Base-by-base conservation (phyloP, 805 yeast species). In the Alloascoidea africana region DNA sequence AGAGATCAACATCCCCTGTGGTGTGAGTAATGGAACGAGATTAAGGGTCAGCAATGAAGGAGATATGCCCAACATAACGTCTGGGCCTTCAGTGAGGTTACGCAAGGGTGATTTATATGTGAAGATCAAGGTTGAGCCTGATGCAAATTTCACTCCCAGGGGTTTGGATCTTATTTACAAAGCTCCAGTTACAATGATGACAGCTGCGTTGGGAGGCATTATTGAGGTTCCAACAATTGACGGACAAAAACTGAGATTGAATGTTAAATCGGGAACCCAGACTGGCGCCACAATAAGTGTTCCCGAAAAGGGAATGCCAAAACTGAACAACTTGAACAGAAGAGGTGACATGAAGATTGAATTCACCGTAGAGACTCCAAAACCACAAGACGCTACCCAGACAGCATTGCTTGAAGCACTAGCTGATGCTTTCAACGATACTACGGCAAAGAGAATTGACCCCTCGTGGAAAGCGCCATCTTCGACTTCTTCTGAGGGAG, bases 161-260 rank as follows among this genome's bases (percentile, higher is more conserved):
- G 77, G 80, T 27, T 69, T 72, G 45, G 78, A 83, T 49, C 66
- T 91, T 41, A 55, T 80, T 40, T 70, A 73, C 50, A 64, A 66
- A 17, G 73, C 76, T 35, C 73, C 74, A 34, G 75, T 91, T 38
- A 81, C 91, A 36, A 81, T 85, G 75, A 91, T 98, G 1, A 91
- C 98, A 0, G 98, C 98, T 1, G 86, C 96, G 0, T 64, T 91
- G 34, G 99, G 99, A 42, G 99, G 99, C 30, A 75, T 73, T 34
- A 69, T 91, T 16, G 73, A 79, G 36, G 72, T 91, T n/a, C 97
- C 97, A 23, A 89, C 98, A 0, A 70, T 91, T 17, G 84, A 76
- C 44, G 96, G 93, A 3, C 70, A 70, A 32, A 68, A 68, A 27
- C 62, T 93, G 37, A 80, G 85, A 55, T 59, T 91, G 39, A 83